phyloP scores from a whole-genome alignment of 2,329 filamentous ascomycete species.

The Epicoccum sorghinum region DNA sequence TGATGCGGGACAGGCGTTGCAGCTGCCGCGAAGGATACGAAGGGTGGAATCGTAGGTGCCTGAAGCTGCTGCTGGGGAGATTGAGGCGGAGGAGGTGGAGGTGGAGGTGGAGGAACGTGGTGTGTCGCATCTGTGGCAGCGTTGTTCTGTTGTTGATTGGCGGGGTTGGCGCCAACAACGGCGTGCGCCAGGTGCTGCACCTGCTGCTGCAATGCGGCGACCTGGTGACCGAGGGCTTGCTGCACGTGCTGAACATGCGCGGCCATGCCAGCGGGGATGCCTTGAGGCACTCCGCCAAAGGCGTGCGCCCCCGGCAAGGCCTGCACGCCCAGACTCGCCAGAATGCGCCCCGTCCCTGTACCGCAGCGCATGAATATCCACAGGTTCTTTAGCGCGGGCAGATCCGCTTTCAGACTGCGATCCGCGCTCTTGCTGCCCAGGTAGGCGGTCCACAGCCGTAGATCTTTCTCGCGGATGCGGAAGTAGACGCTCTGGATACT shows the following conservation, averaged over 20 bases:
- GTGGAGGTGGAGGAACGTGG: constrained; percentile 15
- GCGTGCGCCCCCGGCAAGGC: constrained; percentile 14
- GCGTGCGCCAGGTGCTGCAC: constrained; percentile 27
- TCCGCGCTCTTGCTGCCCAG: constrained; percentile 37
- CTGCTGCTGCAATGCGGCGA: constrained; percentile 35
- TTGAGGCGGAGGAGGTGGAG: constrained; percentile 26
- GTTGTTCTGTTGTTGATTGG: background rate
- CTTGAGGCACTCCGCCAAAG: constrained; percentile 8
- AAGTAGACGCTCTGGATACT: constrained; percentile 42
- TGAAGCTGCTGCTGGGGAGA: too few relatives aligned
- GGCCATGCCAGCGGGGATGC: constrained; percentile 13
- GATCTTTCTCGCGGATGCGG: constrained; percentile 45
- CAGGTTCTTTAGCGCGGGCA: constrained; percentile 44
- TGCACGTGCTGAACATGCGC: constrained; percentile 35
- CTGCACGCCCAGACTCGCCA: constrained; percentile 9
- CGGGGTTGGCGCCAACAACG: background rate
- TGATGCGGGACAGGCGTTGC: constrained; percentile 2
- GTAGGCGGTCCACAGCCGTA: constrained; percentile 46
- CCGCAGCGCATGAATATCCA: constrained; percentile 45
- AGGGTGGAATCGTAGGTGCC: constrained; percentile 12
- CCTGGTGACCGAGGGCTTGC: constrained; percentile 34
- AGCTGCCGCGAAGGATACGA: constrained; percentile 17
- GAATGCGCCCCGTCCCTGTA: constrained; percentile 24
- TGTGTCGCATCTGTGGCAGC: background rate
- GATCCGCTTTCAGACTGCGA: constrained; percentile 41